phyloP scores from a whole-genome alignment of 345 rosid species.

The Turritis glabra region DNA sequence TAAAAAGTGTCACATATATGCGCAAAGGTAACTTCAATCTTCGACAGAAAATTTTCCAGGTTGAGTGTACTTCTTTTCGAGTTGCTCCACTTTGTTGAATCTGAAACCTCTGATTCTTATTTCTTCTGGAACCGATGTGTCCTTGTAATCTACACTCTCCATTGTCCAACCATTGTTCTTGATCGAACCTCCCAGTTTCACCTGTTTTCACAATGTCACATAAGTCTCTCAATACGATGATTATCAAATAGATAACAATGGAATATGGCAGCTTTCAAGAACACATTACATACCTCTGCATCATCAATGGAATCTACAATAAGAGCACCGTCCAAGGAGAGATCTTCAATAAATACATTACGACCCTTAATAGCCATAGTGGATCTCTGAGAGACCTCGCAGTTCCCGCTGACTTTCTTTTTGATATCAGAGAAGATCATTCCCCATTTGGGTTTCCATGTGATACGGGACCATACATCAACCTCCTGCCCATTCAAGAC shows the following conservation, averaged over 20 bases:
- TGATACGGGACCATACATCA: conserved; percentile 87
- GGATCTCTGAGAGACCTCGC: conserved; percentile 70
- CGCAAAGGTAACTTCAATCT: conserved; percentile 6
- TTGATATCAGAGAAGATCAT: conserved; percentile 69
- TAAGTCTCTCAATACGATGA: conserved; percentile 3
- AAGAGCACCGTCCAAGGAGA: conserved; percentile 81
- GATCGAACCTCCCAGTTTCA: conserved; percentile 61
- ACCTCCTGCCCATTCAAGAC: conserved; percentile 90
- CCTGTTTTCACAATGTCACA: conserved; percentile 46
- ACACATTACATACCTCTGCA: conserved; percentile 63
- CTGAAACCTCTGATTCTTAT: conserved; percentile 79
- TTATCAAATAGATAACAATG: conserved; percentile 6
- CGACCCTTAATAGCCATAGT: conserved; percentile 71
- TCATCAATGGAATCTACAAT: conserved; percentile 64
- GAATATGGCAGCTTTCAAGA: neutral
- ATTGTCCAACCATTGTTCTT: conserved; percentile 84
- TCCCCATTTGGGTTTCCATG: conserved; percentile 95
- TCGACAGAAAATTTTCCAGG: conserved; percentile 51
- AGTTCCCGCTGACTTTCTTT: conserved; percentile 59
- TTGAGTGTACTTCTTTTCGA: conserved; percentile 55
- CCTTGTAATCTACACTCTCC: conserved; percentile 70
- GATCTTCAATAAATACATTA: conserved; percentile 54
- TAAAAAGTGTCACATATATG: neutral
- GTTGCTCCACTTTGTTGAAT: conserved; percentile 64
- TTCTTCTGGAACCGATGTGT: conserved; percentile 71